Conservation (phyloP, 176 grass and related monocot species). For the Raddia guianensis region DNA sequence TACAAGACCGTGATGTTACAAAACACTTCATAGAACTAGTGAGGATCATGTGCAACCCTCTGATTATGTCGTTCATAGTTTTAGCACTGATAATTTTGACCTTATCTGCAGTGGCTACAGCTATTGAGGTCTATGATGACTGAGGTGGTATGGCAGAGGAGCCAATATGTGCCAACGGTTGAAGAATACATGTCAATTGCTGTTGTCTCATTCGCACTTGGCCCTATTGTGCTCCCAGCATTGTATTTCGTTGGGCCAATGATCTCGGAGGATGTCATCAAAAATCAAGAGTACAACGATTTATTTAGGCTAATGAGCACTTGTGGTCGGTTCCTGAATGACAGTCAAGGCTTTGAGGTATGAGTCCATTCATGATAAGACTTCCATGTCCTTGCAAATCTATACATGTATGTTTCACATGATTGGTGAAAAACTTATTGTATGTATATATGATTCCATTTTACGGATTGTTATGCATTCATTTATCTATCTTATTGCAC, state of each 20-base stretch:
- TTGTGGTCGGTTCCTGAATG: constrained; percentile 72
- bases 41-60: constrained; percentile 21
- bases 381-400: background rate
- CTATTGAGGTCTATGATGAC: constrained; percentile 69
- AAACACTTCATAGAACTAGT: constrained; percentile 64
- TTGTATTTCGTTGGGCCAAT: constrained; percentile 65
- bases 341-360: constrained; percentile 60
- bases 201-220: constrained; percentile 55
- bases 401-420: too few relatives aligned
- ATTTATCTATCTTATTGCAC: background rate
- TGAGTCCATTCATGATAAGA: background rate
- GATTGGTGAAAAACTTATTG: background rate
- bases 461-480: background rate
- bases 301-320: constrained; percentile 62
- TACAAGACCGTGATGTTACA: constrained; percentile 58
- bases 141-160: constrained; percentile 54
- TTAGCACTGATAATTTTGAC: background rate
- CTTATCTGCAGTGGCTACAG: constrained; percentile 55
- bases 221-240: constrained; percentile 62
- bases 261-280: constrained; percentile 33
- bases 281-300: constrained; percentile 51
- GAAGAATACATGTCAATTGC: constrained; percentile 71
- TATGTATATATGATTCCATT: background rate
- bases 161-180: constrained; percentile 43
- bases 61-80: background rate